Percentiles rank a stretch among this genome's conserved stretches.
These are phyloP conservation scores for Phytophthora agathidicida DNA, from an alignment of 352 stramenopile genomes.

Conservation along the genomic window DNA sequence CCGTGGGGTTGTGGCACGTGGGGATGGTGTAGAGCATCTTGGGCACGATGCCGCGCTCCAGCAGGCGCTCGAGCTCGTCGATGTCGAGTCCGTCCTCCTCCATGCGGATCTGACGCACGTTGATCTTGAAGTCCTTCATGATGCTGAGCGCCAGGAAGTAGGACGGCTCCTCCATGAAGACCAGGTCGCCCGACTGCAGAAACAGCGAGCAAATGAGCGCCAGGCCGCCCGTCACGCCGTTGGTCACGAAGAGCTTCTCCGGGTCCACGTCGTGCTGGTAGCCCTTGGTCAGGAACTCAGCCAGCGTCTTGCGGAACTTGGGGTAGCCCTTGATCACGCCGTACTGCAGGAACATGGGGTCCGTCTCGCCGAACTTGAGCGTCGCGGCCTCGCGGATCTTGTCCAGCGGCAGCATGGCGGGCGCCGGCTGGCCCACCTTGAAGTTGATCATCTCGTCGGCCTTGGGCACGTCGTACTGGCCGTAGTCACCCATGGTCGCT, in stretches of 20 bases:
- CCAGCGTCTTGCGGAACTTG: constrained; percentile 81
- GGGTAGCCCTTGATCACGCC: constrained; percentile 89
- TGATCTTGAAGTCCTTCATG: constrained; percentile 94
- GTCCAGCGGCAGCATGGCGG: constrained; percentile 86
- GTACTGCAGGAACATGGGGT: constrained; percentile 91
- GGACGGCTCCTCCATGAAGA: constrained; percentile 94
- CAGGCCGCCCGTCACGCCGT: constrained; percentile 93
- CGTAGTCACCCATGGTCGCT: constrained; percentile 80
- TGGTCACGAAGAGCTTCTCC: constrained; percentile 93
- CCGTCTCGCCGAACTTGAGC: constrained; percentile 85
- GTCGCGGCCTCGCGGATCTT: constrained; percentile 81
- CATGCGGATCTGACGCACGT: constrained; percentile 91
- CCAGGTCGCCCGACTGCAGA: constrained; percentile 87
- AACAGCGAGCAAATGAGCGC: constrained; percentile 90
- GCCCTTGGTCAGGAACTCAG: constrained; percentile 80
- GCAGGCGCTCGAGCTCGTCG: constrained; percentile 85
- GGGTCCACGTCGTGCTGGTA: constrained; percentile 80
- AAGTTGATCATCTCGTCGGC: constrained; percentile 91
- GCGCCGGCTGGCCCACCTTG: constrained; percentile 86
- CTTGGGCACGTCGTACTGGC: constrained; percentile 83
- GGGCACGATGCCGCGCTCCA: constrained; percentile 75
- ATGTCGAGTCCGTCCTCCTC: constrained; percentile 88
- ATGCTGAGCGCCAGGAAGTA: constrained; percentile 95
- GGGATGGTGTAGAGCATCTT: constrained; percentile 96
- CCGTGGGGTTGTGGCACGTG: constrained; percentile 95